phyloP scores from a whole-genome alignment of 768 basidiomycete species.

The Leucogyrophana mollusca region DNA sequence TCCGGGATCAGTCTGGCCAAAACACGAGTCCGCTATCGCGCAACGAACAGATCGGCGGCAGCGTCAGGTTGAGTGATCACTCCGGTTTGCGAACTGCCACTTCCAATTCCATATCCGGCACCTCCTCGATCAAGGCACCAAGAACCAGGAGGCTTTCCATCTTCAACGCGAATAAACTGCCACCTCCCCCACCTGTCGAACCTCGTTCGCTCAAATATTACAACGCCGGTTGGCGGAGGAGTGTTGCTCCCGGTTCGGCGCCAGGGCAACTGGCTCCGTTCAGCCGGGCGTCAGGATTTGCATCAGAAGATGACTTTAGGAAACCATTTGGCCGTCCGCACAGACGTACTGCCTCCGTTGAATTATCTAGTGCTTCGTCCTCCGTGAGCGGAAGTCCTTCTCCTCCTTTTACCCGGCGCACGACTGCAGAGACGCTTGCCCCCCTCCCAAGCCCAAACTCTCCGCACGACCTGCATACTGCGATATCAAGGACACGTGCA shows the following conservation, averaged over 20 bases:
- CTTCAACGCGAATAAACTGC: conserved; percentile 32
- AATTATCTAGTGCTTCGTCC: conserved; percentile 48
- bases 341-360: conserved; percentile 42
- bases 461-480: conserved; percentile 63
- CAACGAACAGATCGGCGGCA: background rate
- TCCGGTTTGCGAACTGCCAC: background rate
- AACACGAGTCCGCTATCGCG: conserved; percentile 22
- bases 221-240: conserved; percentile 49
- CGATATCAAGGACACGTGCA: conserved; percentile 62
- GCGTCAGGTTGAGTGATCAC: conserved; percentile 4
- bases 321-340: conserved; percentile 32
- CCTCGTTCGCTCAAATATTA: conserved; percentile 47
- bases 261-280: conserved; percentile 13
- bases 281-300: conserved; percentile 27
- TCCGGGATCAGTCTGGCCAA: conserved; percentile 7
- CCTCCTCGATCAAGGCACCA: conserved; percentile 15
- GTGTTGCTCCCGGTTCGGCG: conserved; percentile 9
- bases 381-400: conserved; percentile 22
- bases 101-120: background rate
- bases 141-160: conserved; percentile 30
- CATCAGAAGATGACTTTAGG: conserved; percentile 40
- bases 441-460: conserved; percentile 23
- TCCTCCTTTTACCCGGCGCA: conserved; percentile 17
- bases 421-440: conserved; percentile 8
- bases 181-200: conserved; percentile 46